Percentiles rank a stretch among this genome's conserved stretches.
Conservation (phyloP, 169 alveolate genomes). For the Plasmodium cynomolgi region DNA sequence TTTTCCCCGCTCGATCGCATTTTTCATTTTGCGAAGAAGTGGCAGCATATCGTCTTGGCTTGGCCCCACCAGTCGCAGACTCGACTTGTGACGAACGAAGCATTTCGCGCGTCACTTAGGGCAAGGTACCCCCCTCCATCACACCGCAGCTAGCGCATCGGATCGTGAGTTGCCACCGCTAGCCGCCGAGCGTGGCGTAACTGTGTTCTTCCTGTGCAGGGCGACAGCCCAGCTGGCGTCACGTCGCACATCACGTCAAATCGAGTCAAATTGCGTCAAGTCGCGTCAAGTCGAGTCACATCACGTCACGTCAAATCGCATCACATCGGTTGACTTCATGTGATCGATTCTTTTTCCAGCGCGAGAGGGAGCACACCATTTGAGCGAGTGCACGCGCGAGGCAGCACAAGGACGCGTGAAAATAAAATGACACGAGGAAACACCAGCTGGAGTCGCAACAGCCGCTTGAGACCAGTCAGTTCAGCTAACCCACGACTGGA, state of each 20-base stretch:
- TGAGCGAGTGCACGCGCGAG: neutral
- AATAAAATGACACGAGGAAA: neutral
- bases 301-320: neutral
- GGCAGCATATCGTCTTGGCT: slow-evolving; percentile 4
- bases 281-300: neutral
- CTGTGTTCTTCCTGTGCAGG: neutral
- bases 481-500: neutral
- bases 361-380: neutral
- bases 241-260: neutral
- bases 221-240: neutral
- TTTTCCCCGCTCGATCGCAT: neutral
- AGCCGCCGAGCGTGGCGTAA: neutral
- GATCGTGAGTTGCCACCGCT: neutral
- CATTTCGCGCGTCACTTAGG: neutral
- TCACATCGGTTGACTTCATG: neutral
- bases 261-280: no score
- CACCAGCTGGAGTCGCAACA: neutral
- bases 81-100: neutral
- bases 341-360: neutral
- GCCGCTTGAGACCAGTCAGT: neutral
- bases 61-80: neutral
- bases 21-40: neutral
- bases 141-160: neutral
- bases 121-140: neutral
- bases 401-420: neutral